A percentile compares a stretch with the other conserved stretches of the same genome.
Evolutionary conservation across 2,329 filamentous ascomycete genomes (phyloP).

Genomic region (Sclerotinia subarctica): DNA sequence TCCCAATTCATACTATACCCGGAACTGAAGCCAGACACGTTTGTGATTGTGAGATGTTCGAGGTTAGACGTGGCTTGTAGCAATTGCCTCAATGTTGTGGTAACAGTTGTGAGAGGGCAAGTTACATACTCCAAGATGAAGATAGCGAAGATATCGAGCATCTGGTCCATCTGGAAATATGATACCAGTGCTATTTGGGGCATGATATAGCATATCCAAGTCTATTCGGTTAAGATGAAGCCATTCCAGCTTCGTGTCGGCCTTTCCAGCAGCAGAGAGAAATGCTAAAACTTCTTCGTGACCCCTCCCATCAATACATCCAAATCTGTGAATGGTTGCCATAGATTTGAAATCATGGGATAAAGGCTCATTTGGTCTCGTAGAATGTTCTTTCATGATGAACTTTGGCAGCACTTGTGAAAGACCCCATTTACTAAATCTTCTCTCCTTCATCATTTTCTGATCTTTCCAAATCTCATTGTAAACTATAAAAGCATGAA

Average conservation of each 20-base stretch:
- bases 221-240: accelerated
- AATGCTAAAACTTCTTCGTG: background rate
- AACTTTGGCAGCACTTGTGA: background rate
- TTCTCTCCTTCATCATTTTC: background rate
- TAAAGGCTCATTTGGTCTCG: background rate
- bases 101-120: accelerated
- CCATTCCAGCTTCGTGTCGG: background rate
- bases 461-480: background rate
- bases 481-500: background rate
- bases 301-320: background rate
- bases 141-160: background rate
- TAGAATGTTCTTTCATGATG: accelerated
- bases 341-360: too few relatives aligned
- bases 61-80: background rate
- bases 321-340: accelerated
- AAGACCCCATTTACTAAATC: background rate
- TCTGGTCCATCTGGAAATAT: background rate
- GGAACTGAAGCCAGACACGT: accelerated
- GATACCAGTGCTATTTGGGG: too few relatives aligned
- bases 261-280: background rate
- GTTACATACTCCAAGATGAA: background rate
- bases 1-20: background rate
- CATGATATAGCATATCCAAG: background rate
- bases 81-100: background rate
- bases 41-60: background rate